Evolutionary conservation across 2,329 filamentous ascomycete genomes (phyloP), one percentile per base, ranked within the genome.

Genomic region (Penicillium concentricum): DNA sequence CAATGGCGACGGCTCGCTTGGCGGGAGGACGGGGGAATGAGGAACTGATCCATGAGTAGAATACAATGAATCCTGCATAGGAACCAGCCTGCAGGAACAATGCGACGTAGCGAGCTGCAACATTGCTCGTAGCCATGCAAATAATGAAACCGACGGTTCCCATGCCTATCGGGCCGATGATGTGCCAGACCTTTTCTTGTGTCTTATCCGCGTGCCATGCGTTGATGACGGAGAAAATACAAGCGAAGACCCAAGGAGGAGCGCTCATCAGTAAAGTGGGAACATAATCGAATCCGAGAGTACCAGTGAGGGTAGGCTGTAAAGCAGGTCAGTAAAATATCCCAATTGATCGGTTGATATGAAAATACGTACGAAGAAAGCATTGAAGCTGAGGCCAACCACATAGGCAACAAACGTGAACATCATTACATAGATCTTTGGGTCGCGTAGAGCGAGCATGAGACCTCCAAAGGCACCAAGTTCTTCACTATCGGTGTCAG

Each of bases 1-100:
- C 90, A 4, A 92, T 72, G 0, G 87, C 88, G 0, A 88, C 84
- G 5, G 85, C 85, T 53, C 88, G 82, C 76, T 91, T 91, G 20
- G 89, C 87, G 0, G 88, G 87, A 2, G 90, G 89, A 2, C 89
- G 83, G 0, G 89, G 88, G 58, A 92, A 81, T 4, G 67, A 68
- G 28, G 64, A 61, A 54, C 67, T 69, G 62, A 68, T 68, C 66
- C 66, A 68, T 18, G 67, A 69, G 59, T 69, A 69, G 61, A 69
- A 68, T 38, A 69, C 66, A 48, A 68, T 69, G 57, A 67, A 69
- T 8, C 82, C 82, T 0, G 83, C 82, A 60, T 86, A 86, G 2
- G 82, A 80, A 30, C 76, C 77, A 0, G 84, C 80, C 65, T 85
- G 82, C 0, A 87, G 75, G 73, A 87, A 86, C 16, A 86, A 78